Base-by-base conservation (phyloP, 1,139 yeast species). In the Sugiyamaella castrensis region DNA sequence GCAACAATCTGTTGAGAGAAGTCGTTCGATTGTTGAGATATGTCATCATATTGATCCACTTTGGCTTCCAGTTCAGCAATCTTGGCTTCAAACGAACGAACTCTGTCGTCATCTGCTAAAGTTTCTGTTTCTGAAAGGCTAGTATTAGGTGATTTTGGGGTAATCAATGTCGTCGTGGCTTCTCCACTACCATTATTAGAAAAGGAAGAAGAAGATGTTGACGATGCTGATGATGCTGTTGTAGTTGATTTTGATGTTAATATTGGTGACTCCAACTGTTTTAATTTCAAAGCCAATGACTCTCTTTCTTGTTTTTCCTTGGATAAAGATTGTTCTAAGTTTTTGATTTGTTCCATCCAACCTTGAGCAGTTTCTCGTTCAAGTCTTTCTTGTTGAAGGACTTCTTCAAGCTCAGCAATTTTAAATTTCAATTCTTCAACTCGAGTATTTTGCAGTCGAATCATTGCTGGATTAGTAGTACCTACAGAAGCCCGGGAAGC, bases 351-450 rank as follows among this genome's bases (percentile, higher is more conserved):
- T 27, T 61, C 65, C 0, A 58, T 55, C 29, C 54, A 51, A 13
- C 46, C 41, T 29, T 54, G 47, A n/a, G 57, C 57, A 1, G 55
- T 53, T 40, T 62, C 60, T 8, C 66, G 52, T 30, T 64, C 67
- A 10, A 52, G 51, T 19, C 59, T 53, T 31, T 63, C 67, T 26
- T 53, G 54, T 41, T 58, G 56, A 41, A 65, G 56, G 6, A 62
- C 66, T 32, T 57, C 60, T 43, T 65, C 68, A 35, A 65, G 59
- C 50, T 64, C 66, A 35, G 53, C 35, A 24, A 64, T 63, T 51
- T 65, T 64, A 40, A 46, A 43, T 54, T 59, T 61, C 47, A 65
- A 61, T 45, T 63, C 67, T 26, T 63, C 67, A 8, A 64, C 63
- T 29, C 62, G 54, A 30, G 51, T 37, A 33, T 40, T 48, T 31